phyloP scores from a whole-genome alignment of 2,329 filamentous ascomycete species.

The Pseudofabraea citricarpa region DNA sequence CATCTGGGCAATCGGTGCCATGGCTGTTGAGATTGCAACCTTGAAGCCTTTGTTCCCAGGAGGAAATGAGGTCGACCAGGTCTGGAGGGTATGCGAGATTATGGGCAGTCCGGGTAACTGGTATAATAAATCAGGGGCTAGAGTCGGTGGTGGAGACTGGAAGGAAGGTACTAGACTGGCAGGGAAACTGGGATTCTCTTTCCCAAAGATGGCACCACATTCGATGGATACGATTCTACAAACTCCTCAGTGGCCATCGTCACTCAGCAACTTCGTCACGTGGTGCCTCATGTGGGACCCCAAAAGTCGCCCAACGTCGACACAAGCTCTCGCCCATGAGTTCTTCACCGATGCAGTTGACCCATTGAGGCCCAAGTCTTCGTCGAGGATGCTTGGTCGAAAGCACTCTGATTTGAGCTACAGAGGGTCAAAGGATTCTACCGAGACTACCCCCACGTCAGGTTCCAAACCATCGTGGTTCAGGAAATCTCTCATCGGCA shows the following conservation, averaged over 20 bases:
- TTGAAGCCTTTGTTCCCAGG: slow-evolving; percentile 95
- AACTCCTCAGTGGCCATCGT: slow-evolving; percentile 83
- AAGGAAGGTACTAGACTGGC: slow-evolving; percentile 88
- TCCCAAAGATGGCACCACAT: slow-evolving; percentile 98
- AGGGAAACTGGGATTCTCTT: slow-evolving; percentile 95
- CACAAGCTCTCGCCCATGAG: slow-evolving; percentile 90
- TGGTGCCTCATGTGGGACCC: slow-evolving; percentile 99
- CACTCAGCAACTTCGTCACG: slow-evolving; percentile 88
- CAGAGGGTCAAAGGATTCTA: slow-evolving; percentile 60
- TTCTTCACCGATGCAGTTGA: slow-evolving; percentile 93
- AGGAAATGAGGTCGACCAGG: slow-evolving; percentile 97
- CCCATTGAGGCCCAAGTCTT: slow-evolving; percentile 86
- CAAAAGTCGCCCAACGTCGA: slow-evolving; percentile 82
- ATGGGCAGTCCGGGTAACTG: slow-evolving; percentile 99
- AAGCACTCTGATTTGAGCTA: slow-evolving; percentile 82
- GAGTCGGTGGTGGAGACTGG: slow-evolving; percentile 95
- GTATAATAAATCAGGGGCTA: slow-evolving; percentile 86
- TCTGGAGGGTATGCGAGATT: slow-evolving; percentile 97
- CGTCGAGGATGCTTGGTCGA: slow-evolving; percentile 76
- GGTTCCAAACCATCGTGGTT: slow-evolving; percentile 94
- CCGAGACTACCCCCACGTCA: slow-evolving; percentile 49
- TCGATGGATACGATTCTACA: slow-evolving; percentile 92
- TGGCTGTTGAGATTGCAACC: slow-evolving; percentile 97
- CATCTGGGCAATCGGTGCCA: slow-evolving; percentile 97
- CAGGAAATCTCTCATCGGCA: slow-evolving; percentile 84